Evolutionary conservation across 106 monocot species (phyloP).

Genomic region (Dioscorea dumetorum): DNA sequence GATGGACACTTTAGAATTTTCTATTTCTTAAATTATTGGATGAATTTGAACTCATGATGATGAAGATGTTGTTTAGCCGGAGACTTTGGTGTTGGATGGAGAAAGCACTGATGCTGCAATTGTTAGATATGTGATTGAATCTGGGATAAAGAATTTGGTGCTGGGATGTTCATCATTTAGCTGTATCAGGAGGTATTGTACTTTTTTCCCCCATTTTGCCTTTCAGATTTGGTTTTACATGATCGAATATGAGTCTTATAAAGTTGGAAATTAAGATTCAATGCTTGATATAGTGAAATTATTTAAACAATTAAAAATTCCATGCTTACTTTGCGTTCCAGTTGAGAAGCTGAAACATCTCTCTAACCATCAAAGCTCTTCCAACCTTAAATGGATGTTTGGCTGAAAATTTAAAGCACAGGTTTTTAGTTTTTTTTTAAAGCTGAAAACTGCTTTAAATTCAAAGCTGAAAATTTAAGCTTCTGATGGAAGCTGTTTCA

Average conservation of each 20-base stretch:
- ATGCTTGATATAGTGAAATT: not conserved
- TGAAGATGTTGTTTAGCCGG: constrained; percentile 20
- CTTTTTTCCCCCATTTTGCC: not conserved
- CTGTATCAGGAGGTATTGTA: constrained; percentile 37
- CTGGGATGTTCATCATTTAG: constrained; percentile 35
- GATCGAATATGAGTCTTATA: not conserved
- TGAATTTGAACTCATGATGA: not conserved
- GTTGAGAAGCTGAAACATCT: not conserved
- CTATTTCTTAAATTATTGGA: not conserved
- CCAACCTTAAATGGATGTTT: too few species aligned
- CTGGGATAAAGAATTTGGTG: constrained; percentile 37
- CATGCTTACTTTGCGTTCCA: not conserved
- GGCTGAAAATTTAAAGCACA: too few species aligned
- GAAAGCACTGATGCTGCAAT: constrained; percentile 23
- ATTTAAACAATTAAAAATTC: not conserved
- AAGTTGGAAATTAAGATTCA: too few species aligned
- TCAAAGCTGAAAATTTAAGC: too few species aligned
- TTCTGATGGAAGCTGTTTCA: too few species aligned
- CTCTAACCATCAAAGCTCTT: not conserved
- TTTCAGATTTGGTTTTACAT: not conserved
- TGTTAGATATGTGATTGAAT: constrained; percentile 24
- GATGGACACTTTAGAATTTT: not conserved
- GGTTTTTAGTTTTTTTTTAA: too few species aligned
- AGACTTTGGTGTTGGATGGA: constrained; percentile 46
- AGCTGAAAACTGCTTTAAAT: too few species aligned